Percentiles rank a stretch among this genome's conserved stretches.
phyloP scores from a whole-genome alignment of 108 stramenopile genomes.

The Cyclotella distinguenda region DNA sequence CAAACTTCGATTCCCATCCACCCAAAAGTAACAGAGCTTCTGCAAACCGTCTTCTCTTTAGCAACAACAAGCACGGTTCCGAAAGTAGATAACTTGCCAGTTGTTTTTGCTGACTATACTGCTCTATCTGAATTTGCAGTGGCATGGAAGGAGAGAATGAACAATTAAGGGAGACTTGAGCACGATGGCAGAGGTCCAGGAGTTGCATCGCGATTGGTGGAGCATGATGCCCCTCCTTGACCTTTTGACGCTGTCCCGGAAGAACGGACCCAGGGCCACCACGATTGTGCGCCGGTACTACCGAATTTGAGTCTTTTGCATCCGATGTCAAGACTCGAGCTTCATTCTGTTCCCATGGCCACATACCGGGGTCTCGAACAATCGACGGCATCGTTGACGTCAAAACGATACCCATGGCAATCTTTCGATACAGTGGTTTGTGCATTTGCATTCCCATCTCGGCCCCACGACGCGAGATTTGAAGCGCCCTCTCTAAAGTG shows the following conservation, averaged over 20 bases:
- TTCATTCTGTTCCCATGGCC: slow-evolving; percentile 1
- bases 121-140: slow-evolving; percentile 13
- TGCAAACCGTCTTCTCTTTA: slow-evolving; percentile 25
- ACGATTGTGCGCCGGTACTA: background rate
- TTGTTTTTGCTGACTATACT: slow-evolving; percentile 2
- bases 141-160: slow-evolving; percentile 18
- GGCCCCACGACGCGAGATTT: slow-evolving; percentile 38
- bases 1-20: slow-evolving; percentile 24
- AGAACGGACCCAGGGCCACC: background rate
- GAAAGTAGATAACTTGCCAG: slow-evolving; percentile 23
- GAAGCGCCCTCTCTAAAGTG: slow-evolving; percentile 34
- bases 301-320: background rate
- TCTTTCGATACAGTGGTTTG: slow-evolving; percentile 36
- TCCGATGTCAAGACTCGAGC: background rate
- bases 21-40: slow-evolving; percentile 26
- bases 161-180: background rate
- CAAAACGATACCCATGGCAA: slow-evolving; percentile 39
- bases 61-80: slow-evolving; percentile 28
- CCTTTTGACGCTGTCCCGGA: slow-evolving; percentile 12
- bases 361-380: background rate
- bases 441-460: slow-evolving; percentile 45
- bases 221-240: slow-evolving; percentile 8
- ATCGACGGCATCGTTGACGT: slow-evolving; percentile 10
- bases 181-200: slow-evolving; percentile 21
- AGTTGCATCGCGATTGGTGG: slow-evolving; percentile 24